Conservation (phyloP, 1,284 basidiomycete genomes). For the Mycena citricolor region DNA sequence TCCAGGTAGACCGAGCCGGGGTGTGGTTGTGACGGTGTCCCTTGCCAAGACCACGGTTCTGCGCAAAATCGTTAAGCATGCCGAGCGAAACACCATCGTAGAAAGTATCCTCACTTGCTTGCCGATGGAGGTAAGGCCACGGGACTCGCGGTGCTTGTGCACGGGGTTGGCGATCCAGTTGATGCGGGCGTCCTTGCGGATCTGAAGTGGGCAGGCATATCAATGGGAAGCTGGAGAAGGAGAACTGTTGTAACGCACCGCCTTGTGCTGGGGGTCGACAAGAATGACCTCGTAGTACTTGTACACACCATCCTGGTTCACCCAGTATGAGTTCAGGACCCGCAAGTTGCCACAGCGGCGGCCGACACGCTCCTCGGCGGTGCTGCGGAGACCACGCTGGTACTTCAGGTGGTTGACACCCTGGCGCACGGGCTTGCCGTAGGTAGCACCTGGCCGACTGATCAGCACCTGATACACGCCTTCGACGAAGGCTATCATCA, state of each 20-base stretch:
- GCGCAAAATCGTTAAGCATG: slow-evolving; percentile 21
- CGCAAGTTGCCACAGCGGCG: slow-evolving; percentile 95
- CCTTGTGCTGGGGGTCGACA: slow-evolving; percentile 93
- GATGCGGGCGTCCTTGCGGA: slow-evolving; percentile 94
- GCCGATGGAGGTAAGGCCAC: slow-evolving; percentile 95
- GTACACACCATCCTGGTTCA: slow-evolving; percentile 99
- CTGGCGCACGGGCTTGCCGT: slow-evolving; percentile 98
- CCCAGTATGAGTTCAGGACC: slow-evolving; percentile 98
- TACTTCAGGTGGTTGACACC: slow-evolving; percentile 99
- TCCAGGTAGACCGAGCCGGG: slow-evolving; percentile 90
- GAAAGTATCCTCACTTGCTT: slow-evolving; percentile 68
- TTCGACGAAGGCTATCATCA: slow-evolving; percentile 10
- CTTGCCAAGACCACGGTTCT: slow-evolving; percentile 95
- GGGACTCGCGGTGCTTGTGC: slow-evolving; percentile 97
- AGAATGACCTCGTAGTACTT: slow-evolving; percentile 99
- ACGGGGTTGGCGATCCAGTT: slow-evolving; percentile 99
- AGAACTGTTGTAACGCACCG: slow-evolving; percentile 52
- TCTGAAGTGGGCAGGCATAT: slow-evolving; percentile 42
- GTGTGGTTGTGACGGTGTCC: slow-evolving; percentile 95
- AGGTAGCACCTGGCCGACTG: slow-evolving; percentile 79
- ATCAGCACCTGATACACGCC: not conserved
- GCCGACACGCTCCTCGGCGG: slow-evolving; percentile 98
- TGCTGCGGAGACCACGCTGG: slow-evolving; percentile 91
- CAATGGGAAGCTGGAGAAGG: slow-evolving; percentile 6
- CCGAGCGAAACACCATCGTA: not conserved